Evolutionary conservation across 2,329 filamentous ascomycete genomes (phyloP).

Genomic region (Falciphora oryzae): DNA sequence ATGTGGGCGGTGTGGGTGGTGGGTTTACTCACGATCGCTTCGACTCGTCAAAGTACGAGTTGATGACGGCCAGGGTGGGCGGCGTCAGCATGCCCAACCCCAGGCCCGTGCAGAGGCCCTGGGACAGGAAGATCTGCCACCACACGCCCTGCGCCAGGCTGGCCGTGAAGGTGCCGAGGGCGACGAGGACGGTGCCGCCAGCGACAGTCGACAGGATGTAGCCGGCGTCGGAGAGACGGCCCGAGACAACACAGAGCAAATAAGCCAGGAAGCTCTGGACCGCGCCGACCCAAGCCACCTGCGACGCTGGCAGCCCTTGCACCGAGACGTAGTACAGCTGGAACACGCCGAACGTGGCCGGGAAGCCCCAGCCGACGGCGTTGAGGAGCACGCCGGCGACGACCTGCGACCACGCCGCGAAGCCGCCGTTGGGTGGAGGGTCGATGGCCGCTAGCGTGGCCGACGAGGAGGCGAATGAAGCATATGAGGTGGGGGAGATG

Average conservation of each 20-base stretch:
- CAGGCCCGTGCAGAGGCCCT: conserved; percentile 49
- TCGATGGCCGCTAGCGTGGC: neutral
- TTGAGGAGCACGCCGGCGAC: conserved; percentile 41
- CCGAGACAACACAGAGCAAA: conserved; percentile 40
- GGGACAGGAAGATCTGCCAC: conserved; percentile 48
- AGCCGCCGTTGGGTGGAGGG: conserved; percentile 37
- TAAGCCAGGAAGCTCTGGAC: conserved; percentile 45
- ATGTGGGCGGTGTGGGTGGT: too few relatives aligned
- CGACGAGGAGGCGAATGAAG: neutral
- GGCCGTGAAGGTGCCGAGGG: conserved; percentile 43
- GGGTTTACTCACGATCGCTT: conserved; percentile 33
- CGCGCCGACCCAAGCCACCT: conserved; percentile 45
- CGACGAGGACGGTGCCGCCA: conserved; percentile 34
- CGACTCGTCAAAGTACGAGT: conserved; percentile 49
- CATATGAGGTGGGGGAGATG: neutral
- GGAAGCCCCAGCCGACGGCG: conserved; percentile 44
- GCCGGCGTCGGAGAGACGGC: conserved; percentile 45
- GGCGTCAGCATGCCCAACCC: conserved; percentile 51
- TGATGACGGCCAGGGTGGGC: conserved; percentile 44
- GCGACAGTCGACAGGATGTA: conserved; percentile 36
- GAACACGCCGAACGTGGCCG: conserved; percentile 43
- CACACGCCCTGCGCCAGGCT: conserved; percentile 36
- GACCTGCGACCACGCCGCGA: conserved; percentile 45
- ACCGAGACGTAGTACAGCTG: conserved; percentile 37
- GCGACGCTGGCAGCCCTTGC: conserved; percentile 25